Evolutionary conservation across 352 stramenopile genomes (phyloP).

Genomic region (Globisporangium orthogonon): DNA sequence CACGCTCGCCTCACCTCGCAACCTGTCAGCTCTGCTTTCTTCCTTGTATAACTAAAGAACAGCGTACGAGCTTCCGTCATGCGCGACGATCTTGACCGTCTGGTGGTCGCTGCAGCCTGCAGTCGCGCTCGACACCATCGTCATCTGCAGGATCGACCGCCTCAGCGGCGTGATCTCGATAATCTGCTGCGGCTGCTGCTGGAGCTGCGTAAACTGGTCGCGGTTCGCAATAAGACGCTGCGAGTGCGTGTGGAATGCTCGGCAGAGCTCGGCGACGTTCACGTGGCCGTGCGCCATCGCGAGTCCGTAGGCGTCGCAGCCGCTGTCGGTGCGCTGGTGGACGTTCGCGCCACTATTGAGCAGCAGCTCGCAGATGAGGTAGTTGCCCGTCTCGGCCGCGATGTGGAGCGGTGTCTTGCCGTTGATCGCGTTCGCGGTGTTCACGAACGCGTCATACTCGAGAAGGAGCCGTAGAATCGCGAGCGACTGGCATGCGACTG

Average conservation of each 20-base stretch:
- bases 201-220: slow-evolving; percentile 2
- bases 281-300: slow-evolving; percentile 9
- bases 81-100: slow-evolving; percentile 11
- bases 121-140: slow-evolving; percentile 15
- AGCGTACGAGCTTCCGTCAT: slow-evolving; percentile 15
- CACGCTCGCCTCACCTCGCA: background rate
- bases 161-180: slow-evolving; percentile 6
- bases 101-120: slow-evolving; percentile 8
- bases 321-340: slow-evolving; percentile 11
- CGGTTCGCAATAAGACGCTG: slow-evolving; percentile 3
- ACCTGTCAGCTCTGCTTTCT: background rate
- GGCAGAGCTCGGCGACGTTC: slow-evolving; percentile 15
- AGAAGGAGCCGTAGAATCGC: slow-evolving; percentile 35
- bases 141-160: slow-evolving; percentile 3
- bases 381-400: slow-evolving; percentile 40
- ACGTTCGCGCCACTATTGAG: slow-evolving; percentile 15
- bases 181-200: slow-evolving; percentile 6
- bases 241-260: slow-evolving; percentile 10
- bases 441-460: slow-evolving; percentile 39
- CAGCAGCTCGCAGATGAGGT: slow-evolving; percentile 44
- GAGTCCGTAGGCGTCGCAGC: slow-evolving; percentile 11
- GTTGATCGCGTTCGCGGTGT: slow-evolving; percentile 38
- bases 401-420: slow-evolving; percentile 55
- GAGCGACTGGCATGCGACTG: slow-evolving; percentile 33
- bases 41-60: slow-evolving; percentile 4